Percentiles rank a stretch among this genome's conserved stretches.
These are phyloP conservation scores for Fomitopsis palustris DNA, from an alignment of 1,284 basidiomycete species.

Conservation along the genomic window DNA sequence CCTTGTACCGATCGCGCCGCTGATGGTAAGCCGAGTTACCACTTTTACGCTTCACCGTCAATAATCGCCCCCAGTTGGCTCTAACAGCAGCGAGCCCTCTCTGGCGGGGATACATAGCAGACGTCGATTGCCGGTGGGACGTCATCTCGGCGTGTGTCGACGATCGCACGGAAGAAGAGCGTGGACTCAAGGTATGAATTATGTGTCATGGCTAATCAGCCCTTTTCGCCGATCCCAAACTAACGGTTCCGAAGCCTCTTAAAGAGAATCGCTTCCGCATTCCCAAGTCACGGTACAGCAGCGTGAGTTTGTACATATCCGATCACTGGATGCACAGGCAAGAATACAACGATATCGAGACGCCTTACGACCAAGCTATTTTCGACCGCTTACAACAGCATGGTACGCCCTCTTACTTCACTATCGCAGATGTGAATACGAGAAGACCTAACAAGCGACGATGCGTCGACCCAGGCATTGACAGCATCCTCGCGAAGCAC, in stretches of 20 bases:
- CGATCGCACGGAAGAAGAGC: constrained; percentile 93
- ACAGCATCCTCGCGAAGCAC: constrained; percentile 86
- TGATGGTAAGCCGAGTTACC: constrained; percentile 66
- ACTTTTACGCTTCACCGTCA: background rate
- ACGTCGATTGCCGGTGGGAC: constrained; percentile 98
- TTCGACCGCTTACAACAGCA: constrained; percentile 68
- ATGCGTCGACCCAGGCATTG: constrained; percentile 60
- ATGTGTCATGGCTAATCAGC: background rate
- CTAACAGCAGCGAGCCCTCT: constrained; percentile 92
- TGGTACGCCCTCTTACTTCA: constrained; percentile 46
- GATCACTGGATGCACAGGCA: constrained; percentile 83
- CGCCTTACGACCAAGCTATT: constrained; percentile 79
- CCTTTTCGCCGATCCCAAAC: background rate
- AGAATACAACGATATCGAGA: constrained; percentile 88
- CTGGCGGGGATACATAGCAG: constrained; percentile 92
- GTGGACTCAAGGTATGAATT: constrained; percentile 70
- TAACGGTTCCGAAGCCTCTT: constrained; percentile 55
- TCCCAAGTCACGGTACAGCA: constrained; percentile 96
- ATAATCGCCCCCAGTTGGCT: constrained; percentile 63
- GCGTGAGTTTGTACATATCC: constrained; percentile 93
- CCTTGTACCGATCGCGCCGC: constrained; percentile 89
- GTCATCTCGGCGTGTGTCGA: constrained; percentile 97
- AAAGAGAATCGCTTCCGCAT: constrained; percentile 74
- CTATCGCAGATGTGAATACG: background rate
- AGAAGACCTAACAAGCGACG: background rate